Percentiles rank a stretch among this genome's conserved stretches.
Conservation (phyloP, 2,329 filamentous ascomycete genomes). For the Bipolaris zeicola region DNA sequence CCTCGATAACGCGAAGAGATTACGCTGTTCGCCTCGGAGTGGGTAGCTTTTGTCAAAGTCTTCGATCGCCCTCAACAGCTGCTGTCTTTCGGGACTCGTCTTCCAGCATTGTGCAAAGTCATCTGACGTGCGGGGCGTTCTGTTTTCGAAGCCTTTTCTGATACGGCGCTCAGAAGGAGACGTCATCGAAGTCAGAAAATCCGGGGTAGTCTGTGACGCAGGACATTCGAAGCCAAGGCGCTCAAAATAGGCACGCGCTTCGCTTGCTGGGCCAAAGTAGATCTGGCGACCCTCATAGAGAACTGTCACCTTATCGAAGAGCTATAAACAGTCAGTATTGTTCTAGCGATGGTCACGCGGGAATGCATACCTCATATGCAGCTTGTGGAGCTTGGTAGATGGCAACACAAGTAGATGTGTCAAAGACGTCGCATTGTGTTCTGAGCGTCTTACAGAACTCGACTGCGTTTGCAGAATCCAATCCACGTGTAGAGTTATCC, state of each 20-base stretch:
- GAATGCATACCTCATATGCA: slow-evolving; percentile 61
- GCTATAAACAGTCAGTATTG: neutral
- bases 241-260: slow-evolving; percentile 70
- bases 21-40: slow-evolving; percentile 50
- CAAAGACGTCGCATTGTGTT: slow-evolving; percentile 63
- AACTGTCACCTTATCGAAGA: slow-evolving; percentile 27
- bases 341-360: neutral
- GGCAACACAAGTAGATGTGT: slow-evolving; percentile 47
- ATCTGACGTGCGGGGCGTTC: slow-evolving; percentile 48
- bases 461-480: slow-evolving; percentile 72
- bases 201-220: slow-evolving; percentile 65
- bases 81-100: slow-evolving; percentile 46
- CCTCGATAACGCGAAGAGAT: slow-evolving; percentile 37
- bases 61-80: slow-evolving; percentile 51
- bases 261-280: slow-evolving; percentile 67
- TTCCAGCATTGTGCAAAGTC: slow-evolving; percentile 59
- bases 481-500: slow-evolving; percentile 74
- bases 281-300: slow-evolving; percentile 68
- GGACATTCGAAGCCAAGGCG: slow-evolving; percentile 65
- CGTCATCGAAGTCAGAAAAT: slow-evolving; percentile 76
- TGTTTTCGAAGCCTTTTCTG: slow-evolving; percentile 46
- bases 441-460: slow-evolving; percentile 65
- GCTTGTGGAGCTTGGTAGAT: slow-evolving; percentile 58
- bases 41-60: slow-evolving; percentile 53
- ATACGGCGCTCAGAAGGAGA: slow-evolving; percentile 42